Conservation (phyloP, 2,329 filamentous ascomycete species). For the Fusarium camptoceras region DNA sequence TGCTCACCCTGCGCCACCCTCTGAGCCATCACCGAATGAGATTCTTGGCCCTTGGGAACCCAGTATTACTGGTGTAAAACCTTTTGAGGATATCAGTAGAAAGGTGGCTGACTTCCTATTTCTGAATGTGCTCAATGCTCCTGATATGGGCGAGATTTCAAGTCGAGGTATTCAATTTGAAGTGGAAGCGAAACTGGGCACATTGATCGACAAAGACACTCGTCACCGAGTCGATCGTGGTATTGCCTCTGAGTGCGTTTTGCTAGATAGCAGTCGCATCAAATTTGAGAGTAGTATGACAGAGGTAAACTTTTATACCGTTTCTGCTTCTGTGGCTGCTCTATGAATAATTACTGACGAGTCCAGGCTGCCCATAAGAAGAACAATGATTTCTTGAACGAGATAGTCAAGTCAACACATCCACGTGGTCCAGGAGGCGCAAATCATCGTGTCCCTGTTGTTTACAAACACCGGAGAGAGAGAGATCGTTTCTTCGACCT, state of each 20-base stretch:
- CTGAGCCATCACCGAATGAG: conserved; percentile 49
- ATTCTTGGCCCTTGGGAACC: conserved; percentile 71
- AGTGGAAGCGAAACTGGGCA: conserved; percentile 93
- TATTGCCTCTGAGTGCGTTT: conserved; percentile 76
- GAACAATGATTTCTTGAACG: conserved; percentile 88
- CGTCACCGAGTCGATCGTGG: conserved; percentile 75
- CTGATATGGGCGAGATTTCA: conserved; percentile 72
- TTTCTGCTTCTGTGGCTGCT: neutral
- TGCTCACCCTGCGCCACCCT: conserved; percentile 34
- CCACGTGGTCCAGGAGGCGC: conserved; percentile 61
- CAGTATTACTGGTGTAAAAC: conserved; percentile 76
- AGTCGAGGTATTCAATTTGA: conserved; percentile 81
- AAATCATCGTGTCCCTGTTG: conserved; percentile 69
- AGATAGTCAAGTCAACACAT: conserved; percentile 69
- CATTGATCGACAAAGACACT: conserved; percentile 78
- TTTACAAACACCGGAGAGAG: conserved; percentile 86
- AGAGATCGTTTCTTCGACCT: conserved; percentile 87
- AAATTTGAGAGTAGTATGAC: conserved; percentile 92
- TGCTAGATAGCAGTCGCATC: conserved; percentile 70
- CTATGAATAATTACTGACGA: conserved; percentile 31
- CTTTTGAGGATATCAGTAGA: conserved; percentile 80
- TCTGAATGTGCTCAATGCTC: conserved; percentile 73
- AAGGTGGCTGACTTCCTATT: conserved; percentile 85
- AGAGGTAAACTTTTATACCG: conserved; percentile 67
- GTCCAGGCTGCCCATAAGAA: conserved; percentile 79